Evolutionary conservation across 768 basidiomycete species (phyloP).

Genomic region (Boletus tylopilopsis): DNA sequence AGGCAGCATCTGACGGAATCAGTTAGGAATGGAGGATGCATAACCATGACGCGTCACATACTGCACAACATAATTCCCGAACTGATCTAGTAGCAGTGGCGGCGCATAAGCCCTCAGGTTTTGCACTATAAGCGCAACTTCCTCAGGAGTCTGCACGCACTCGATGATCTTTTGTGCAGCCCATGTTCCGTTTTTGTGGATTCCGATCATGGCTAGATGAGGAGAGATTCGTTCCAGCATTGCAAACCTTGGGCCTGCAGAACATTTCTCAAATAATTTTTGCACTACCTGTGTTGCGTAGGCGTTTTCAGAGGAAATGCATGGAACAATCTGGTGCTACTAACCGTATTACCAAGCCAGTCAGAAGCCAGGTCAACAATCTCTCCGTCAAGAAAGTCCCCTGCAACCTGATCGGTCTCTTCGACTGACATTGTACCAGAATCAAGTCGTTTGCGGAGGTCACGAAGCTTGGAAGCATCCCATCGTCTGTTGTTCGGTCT

Average conservation of each 20-base stretch:
- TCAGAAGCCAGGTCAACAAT: conserved; percentile 94
- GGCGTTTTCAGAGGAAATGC: conserved; percentile 5
- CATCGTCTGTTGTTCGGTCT: conserved; percentile 81
- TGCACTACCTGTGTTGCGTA: conserved; percentile 87
- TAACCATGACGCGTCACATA: conserved; percentile 38
- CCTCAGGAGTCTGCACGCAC: conserved; percentile 84
- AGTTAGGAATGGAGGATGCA: background rate
- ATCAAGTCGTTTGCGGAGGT: conserved; percentile 91
- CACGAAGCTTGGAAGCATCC: conserved; percentile 92
- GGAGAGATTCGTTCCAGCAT: conserved; percentile 95
- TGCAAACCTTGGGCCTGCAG: conserved; percentile 67
- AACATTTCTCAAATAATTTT: conserved; percentile 92
- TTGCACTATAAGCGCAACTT: conserved; percentile 78
- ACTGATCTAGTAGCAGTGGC: conserved; percentile 90
- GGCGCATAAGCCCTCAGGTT: conserved; percentile 90
- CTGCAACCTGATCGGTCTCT: conserved; percentile 88
- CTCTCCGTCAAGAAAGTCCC: conserved; percentile 90
- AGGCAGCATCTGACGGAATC: conserved; percentile 68
- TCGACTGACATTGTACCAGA: conserved; percentile 78
- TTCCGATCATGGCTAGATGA: conserved; percentile 94
- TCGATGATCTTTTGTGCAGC: conserved; percentile 99
- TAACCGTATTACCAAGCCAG: conserved; percentile 91
- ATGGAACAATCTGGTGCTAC: conserved; percentile 8
- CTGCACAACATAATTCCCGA: conserved; percentile 93
- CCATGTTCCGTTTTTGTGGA: conserved; percentile 99